phyloP scores from a whole-genome alignment of 495 filamentous ascomycete genomes.

The Pyrenopolyporus hunteri region DNA sequence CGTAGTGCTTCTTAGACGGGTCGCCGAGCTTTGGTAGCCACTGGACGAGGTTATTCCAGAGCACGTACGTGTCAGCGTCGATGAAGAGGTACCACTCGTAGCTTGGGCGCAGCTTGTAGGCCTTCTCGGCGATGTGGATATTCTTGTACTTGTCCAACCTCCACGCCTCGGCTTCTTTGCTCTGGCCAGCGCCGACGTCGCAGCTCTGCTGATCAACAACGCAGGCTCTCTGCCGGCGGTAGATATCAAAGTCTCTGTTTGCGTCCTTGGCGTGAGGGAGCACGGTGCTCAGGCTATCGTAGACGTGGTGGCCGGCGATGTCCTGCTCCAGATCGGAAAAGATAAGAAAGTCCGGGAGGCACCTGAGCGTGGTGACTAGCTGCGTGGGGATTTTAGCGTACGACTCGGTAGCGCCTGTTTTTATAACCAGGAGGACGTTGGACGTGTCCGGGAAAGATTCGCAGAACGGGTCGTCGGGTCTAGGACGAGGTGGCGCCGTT shows the following conservation, averaged over 20 bases:
- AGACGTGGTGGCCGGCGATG: conserved; percentile 53
- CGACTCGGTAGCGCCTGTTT: conserved; percentile 63
- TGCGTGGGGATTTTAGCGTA: conserved; percentile 60
- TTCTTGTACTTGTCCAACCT: conserved; percentile 57
- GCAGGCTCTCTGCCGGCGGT: conserved; percentile 55
- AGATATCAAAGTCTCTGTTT: conserved; percentile 61
- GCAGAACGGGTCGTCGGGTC: conserved; percentile 36
- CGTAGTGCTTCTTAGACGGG: conserved; percentile 54
- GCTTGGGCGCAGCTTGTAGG: conserved; percentile 50
- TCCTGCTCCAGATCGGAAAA: conserved; percentile 64
- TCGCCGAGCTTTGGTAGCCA: conserved; percentile 63
- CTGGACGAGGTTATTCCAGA: conserved; percentile 64
- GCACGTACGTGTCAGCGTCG: conserved; percentile 71
- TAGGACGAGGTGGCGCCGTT: neutral
- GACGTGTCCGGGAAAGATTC: conserved; percentile 45
- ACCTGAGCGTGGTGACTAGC: conserved; percentile 58
- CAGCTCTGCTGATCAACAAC: conserved; percentile 49
- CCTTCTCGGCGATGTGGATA: conserved; percentile 53
- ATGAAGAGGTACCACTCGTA: conserved; percentile 73
- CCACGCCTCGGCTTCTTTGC: conserved; percentile 49
- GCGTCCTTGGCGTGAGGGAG: conserved; percentile 39
- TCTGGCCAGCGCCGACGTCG: conserved; percentile 19
- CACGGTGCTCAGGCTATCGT: conserved; percentile 60
- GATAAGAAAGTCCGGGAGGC: conserved; percentile 59
- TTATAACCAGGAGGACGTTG: conserved; percentile 57